Evolutionary conservation across 1,284 basidiomycete species (phyloP).

Genomic region (Sparassis latifolia): DNA sequence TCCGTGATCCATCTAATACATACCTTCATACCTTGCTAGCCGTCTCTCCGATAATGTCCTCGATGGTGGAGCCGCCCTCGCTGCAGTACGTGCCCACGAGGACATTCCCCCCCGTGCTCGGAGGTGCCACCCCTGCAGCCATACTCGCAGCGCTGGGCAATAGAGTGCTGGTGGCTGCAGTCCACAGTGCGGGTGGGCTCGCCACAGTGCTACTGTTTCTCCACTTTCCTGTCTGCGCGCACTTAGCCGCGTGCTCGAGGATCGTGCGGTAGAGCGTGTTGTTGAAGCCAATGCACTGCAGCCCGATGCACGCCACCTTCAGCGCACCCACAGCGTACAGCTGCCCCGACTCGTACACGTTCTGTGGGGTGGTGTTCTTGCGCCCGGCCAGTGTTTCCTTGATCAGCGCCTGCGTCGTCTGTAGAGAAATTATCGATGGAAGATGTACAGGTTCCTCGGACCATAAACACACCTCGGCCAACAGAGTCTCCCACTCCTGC

Average conservation of each 20-base stretch:
- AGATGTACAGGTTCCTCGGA: not conserved
- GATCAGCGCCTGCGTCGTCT: constrained; percentile 60
- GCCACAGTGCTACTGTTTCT: constrained; percentile 4
- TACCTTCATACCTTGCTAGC: too few species aligned
- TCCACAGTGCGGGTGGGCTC: not conserved
- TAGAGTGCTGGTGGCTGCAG: too few species aligned
- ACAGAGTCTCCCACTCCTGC: constrained; percentile 62
- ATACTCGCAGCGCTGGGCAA: too few species aligned
- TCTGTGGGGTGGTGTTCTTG: constrained; percentile 71
- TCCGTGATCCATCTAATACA: too few species aligned
- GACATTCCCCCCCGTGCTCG: too few species aligned
- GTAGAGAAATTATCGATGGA: constrained; percentile 1
- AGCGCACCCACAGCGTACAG: constrained; percentile 67
- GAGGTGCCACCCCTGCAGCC: too few species aligned
- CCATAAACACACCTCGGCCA: constrained; percentile 43
- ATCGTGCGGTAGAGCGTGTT: constrained; percentile 48
- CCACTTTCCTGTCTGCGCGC: constrained; percentile 30
- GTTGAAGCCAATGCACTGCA: constrained; percentile 73
- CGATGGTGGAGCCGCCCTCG: too few species aligned
- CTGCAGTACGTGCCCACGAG: too few species aligned
- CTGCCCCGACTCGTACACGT: constrained; percentile 63
- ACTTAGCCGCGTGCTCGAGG: constrained; percentile 56
- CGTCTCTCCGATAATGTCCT: too few species aligned
- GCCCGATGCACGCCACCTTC: constrained; percentile 60
- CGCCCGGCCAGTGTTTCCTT: constrained; percentile 63